Evolutionary conservation across 1,284 basidiomycete genomes (phyloP), one percentile per base, ranked within the genome.

Genomic region (Hymenochaete sp.): DNA sequence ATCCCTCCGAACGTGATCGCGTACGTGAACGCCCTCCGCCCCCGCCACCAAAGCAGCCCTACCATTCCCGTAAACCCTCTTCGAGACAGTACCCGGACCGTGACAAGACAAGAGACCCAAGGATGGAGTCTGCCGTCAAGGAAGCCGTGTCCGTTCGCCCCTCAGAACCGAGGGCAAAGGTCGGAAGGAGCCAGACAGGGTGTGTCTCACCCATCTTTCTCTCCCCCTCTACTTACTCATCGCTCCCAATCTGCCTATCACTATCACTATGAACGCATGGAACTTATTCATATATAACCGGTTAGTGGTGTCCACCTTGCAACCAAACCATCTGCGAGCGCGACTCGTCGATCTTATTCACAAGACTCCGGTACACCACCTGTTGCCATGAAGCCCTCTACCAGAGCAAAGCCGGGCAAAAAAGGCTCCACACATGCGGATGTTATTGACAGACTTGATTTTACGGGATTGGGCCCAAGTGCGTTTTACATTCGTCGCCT

Each of bases 391-490:
- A 79, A 82, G 49, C 81, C 54, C 68, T 45, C 54, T 38, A 38
- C 80, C 76, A 59, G 36, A 62, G 6, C 75, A 56, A 57, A 68
- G 48, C 68, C 70, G 53, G 53, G 64, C 50, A 76, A 77, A 64
- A 88, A 87, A 63, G 77, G 79, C 44, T 86, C 84, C 62, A 63
- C 65, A 22, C 78, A 80, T 57, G 76, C 76, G 54, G 77, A 79
- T 62, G 71, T 78, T 58, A 79, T 79, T 56, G 77, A 79, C 63
- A 70, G 75, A 52, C 68, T 79, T 42, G 77, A 79, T 61, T 75
- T 73, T 48, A 73, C 74, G 33, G 75, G 78, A 44, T 81, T 85
- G 37, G 85, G 85, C 11, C 77, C 82, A 48, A 86, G 83, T 88
- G 57, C 55, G 80, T 72, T 38, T 41, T 52, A 4, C 47, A 16